A percentile compares a stretch with the other conserved stretches of the same genome.
These are phyloP conservation scores for Candida patagonica DNA, from an alignment of 805 yeast genomes.

Conservation along the genomic window DNA sequence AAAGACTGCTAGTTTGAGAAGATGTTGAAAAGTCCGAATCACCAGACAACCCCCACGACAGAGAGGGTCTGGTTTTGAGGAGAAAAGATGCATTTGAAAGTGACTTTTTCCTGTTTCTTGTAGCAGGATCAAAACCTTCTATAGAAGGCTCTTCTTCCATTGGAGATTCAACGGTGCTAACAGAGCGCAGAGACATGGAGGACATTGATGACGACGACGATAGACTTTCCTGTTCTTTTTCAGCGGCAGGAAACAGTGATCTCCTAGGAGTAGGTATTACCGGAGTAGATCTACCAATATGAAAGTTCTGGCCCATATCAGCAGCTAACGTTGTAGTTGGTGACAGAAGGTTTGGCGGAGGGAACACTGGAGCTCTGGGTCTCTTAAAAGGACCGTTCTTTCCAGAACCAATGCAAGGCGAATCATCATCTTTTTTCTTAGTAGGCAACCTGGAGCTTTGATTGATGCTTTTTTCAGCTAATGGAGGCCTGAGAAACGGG, in stretches of 20 bases:
- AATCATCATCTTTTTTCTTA: not conserved
- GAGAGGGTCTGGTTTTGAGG: slow-evolving; percentile 9
- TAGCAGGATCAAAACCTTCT: not conserved
- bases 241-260: slow-evolving; percentile 16
- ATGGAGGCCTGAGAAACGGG: not conserved
- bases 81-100: slow-evolving; percentile 16
- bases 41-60: slow-evolving; percentile 4
- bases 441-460: not conserved
- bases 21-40: not conserved
- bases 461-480: slow-evolving; percentile 1
- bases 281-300: slow-evolving; percentile 24
- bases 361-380: slow-evolving; percentile 10
- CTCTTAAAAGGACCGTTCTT: slow-evolving; percentile 6
- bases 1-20: not conserved
- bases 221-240: not conserved
- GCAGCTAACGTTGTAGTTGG: slow-evolving; percentile 29
- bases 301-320: slow-evolving; percentile 30
- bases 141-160: not conserved
- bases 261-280: slow-evolving; percentile 28
- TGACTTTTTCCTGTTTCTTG: slow-evolving; percentile 9
- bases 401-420: slow-evolving; percentile 1
- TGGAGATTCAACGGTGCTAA: not conserved
- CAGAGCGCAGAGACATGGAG: not conserved
- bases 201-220: not conserved
- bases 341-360: slow-evolving; percentile 7